Evolutionary conservation across 768 basidiomycete genomes (phyloP).

Genomic region (Lactarius hengduanensis): DNA sequence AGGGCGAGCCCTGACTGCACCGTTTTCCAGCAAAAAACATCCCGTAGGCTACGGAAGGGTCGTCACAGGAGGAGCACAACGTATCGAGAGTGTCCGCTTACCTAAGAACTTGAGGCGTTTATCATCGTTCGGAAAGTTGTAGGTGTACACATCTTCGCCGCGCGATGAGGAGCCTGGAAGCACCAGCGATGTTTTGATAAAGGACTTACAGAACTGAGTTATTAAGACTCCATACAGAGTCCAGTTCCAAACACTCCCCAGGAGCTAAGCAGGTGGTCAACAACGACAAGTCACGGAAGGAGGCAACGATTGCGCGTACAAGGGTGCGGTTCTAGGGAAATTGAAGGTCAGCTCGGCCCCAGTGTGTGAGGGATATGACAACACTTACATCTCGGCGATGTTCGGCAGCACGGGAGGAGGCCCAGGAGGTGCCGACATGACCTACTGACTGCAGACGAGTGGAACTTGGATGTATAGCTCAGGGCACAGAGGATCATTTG

Average conservation of each 20-base stretch:
- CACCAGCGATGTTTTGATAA: neutral
- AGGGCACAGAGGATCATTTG: neutral
- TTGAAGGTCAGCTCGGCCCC: neutral
- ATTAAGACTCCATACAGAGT: constrained; percentile 10
- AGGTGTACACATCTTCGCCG: constrained; percentile 16
- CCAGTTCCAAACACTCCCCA: constrained; percentile 22
- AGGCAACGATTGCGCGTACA: neutral
- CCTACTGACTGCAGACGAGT: neutral
- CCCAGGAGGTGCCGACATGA: constrained; percentile 1
- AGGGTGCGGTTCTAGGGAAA: constrained; percentile 12
- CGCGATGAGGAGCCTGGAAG: neutral
- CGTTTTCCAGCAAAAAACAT: constrained; percentile 16
- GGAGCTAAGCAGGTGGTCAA: constrained; percentile 14
- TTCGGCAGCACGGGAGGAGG: neutral
- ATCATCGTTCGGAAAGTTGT: constrained; percentile 15
- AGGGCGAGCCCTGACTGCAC: constrained; percentile 10
- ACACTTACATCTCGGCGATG: constrained; percentile 7
- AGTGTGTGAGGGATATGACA: neutral
- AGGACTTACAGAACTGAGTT: constrained; percentile 15
- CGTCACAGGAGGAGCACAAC: neutral
- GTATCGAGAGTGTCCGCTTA: neutral
- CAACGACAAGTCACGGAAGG: neutral
- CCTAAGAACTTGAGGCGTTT: constrained; percentile 12
- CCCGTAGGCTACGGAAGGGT: constrained; percentile 1
- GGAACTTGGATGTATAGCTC: too few relatives aligned